Base-by-base conservation (phyloP, 1,284 basidiomycete species). In the Pascua sp. region DNA sequence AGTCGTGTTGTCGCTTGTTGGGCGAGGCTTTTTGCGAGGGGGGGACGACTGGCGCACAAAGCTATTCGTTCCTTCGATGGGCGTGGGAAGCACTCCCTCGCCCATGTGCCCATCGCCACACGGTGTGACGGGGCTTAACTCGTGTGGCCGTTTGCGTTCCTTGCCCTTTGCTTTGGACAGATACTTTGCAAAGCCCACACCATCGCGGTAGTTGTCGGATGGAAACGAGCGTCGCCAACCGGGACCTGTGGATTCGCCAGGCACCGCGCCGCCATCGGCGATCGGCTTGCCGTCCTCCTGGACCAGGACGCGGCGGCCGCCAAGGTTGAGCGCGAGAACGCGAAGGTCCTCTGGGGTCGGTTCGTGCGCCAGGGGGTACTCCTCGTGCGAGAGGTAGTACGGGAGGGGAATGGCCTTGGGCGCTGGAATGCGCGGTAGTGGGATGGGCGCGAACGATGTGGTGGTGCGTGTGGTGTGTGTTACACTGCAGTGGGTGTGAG, bases 371-470 rank as follows among this genome's bases (percentile, higher is more conserved):
- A 78, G 67, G 9, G 76, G 76, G 46, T 73, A 78, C 12, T 53
- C 47, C 48, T 70, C 62, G 15, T 59, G 24, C 9, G 68, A 40
- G 40, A 74, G 63, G 47, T 69, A 64, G 10, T 58, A 18, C 1
- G 73, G 71, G 16, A 66, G 47, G 17, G 63, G 56, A 17, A 72
- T 56, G 15, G 55, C n/a, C 11, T 71, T 67, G 10, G 72, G 70
- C 0, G 59, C 56, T 1, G 73, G 67, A 17, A 77, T 67, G 12
- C 68, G 68, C 12, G 76, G 76, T 10, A 77, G 66, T 2, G 64
- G 47, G 36, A 78, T 68, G 10, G 76, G 74, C 0, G 71, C 68
- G 47, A 72, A 76, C 5, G 71, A 70, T 1, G 75, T 78, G 0
- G 72, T 73, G 1, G 75, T 78, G 17, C 56, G 56, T 7, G 45